Evolutionary conservation across 2,329 filamentous ascomycete genomes (phyloP).

Genomic region (Exophiala calicioides): DNA sequence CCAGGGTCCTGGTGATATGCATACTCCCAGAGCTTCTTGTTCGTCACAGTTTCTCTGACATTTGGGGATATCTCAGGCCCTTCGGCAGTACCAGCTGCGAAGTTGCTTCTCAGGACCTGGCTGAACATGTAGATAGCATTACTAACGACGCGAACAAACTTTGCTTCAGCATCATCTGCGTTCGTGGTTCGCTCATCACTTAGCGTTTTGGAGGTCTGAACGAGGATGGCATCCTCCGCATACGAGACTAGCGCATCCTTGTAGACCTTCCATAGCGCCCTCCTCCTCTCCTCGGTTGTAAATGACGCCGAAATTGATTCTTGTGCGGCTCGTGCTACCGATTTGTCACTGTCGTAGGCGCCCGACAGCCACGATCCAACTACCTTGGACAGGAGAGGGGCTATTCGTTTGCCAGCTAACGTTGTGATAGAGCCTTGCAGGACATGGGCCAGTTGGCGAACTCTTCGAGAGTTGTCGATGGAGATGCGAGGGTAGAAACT

Average conservation of each 20-base stretch:
- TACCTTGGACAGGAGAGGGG: constrained; percentile 72
- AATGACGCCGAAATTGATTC: constrained; percentile 77
- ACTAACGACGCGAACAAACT: constrained; percentile 77
- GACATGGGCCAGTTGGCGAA: constrained; percentile 80
- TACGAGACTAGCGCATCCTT: constrained; percentile 80
- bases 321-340: constrained; percentile 72
- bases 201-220: constrained; percentile 76
- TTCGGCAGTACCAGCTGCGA: constrained; percentile 12
- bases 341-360: constrained; percentile 79
- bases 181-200: constrained; percentile 87
- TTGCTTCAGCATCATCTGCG: constrained; percentile 79
- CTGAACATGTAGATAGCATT: constrained; percentile 59
- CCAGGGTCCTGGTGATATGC: constrained; percentile 57
- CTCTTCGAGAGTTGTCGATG: constrained; percentile 83
- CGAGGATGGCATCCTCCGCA: constrained; percentile 71
- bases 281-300: constrained; percentile 74
- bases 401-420: constrained; percentile 75
- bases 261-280: constrained; percentile 76
- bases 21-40: constrained; percentile 63
- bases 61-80: constrained; percentile 25
- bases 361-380: constrained; percentile 91
- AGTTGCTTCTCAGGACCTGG: constrained; percentile 47
- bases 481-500: constrained; percentile 84
- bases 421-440: constrained; percentile 66
- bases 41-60: constrained; percentile 56